Conservation (phyloP, 2,329 filamentous ascomycete species). For the Didymella lethalis region DNA sequence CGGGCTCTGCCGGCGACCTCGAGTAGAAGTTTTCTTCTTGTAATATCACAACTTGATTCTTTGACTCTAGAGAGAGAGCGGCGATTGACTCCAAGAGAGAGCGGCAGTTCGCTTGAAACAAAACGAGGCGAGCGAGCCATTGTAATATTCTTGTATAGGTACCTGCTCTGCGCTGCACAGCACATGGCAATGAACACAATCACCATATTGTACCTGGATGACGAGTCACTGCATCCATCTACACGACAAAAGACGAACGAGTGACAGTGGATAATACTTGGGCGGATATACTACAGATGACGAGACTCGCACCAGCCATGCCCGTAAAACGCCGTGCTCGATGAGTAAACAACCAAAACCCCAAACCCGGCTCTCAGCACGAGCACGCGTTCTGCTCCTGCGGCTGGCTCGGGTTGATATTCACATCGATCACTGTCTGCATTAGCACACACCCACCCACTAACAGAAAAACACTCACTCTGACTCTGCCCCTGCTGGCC, state of each 20-base stretch:
- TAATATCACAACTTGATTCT: too few relatives aligned
- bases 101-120: too few relatives aligned
- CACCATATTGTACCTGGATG: too few relatives aligned
- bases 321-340: constrained; percentile 51
- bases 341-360: constrained; percentile 27
- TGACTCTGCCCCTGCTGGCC: constrained; percentile 79
- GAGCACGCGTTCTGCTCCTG: constrained; percentile 63
- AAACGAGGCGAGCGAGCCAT: constrained; percentile 30
- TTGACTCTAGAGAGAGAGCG: too few relatives aligned
- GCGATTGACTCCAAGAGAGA: too few relatives aligned
- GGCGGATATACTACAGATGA: constrained; percentile 11
- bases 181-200: background rate
- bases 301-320: constrained; percentile 15
- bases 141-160: constrained; percentile 50
- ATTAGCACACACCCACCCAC: constrained; percentile 31
- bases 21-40: constrained; percentile 31
- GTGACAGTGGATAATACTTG: too few relatives aligned
- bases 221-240: too few relatives aligned
- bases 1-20: constrained; percentile 45
- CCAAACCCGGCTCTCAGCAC: constrained; percentile 35
- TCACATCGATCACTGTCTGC: constrained; percentile 84
- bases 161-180: constrained; percentile 31
- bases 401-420: constrained; percentile 75
- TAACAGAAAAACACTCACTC: constrained; percentile 65
- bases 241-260: too few relatives aligned